These are phyloP conservation scores for Phyllosticta capitalensis DNA, from an alignment of 2,329 filamentous ascomycete species.

Conservation along the genomic window DNA sequence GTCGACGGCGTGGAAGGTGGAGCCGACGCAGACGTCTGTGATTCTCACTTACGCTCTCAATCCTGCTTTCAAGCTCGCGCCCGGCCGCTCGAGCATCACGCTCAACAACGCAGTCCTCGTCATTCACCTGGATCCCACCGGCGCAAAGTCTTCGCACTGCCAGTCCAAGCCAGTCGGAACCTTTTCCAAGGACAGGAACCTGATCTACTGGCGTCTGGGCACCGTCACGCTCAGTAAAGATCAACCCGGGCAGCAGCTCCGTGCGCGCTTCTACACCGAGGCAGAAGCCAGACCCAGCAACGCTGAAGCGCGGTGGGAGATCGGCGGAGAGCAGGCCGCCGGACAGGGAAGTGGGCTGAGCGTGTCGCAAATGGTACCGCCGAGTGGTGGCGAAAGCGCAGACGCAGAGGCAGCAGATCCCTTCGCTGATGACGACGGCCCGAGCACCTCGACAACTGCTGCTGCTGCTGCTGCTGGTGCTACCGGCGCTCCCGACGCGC, in stretches of 20 bases:
- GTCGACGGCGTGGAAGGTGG: slow-evolving; percentile 70
- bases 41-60: slow-evolving; percentile 80
- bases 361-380: slow-evolving; percentile 29
- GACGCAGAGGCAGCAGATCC: slow-evolving; percentile 49
- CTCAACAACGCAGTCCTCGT: slow-evolving; percentile 69
- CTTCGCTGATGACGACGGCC: slow-evolving; percentile 54
- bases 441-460: background rate
- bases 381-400: slow-evolving; percentile 30
- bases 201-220: slow-evolving; percentile 73
- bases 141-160: slow-evolving; percentile 53
- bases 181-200: slow-evolving; percentile 64
- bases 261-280: slow-evolving; percentile 73
- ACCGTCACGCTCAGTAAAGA: slow-evolving; percentile 59
- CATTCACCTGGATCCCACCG: slow-evolving; percentile 54
- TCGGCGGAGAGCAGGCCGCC: slow-evolving; percentile 40
- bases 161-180: slow-evolving; percentile 74
- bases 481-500: slow-evolving; percentile 16
- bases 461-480: too few relatives aligned
- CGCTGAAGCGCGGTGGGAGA: slow-evolving; percentile 77
- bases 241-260: slow-evolving; percentile 57
- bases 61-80: slow-evolving; percentile 47
- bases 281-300: slow-evolving; percentile 61
- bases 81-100: slow-evolving; percentile 38
- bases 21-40: slow-evolving; percentile 76
- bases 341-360: slow-evolving; percentile 55